These are phyloP conservation scores for Cadophora gregata DNA, from an alignment of 2,329 filamentous ascomycete genomes.

Conservation along the genomic window DNA sequence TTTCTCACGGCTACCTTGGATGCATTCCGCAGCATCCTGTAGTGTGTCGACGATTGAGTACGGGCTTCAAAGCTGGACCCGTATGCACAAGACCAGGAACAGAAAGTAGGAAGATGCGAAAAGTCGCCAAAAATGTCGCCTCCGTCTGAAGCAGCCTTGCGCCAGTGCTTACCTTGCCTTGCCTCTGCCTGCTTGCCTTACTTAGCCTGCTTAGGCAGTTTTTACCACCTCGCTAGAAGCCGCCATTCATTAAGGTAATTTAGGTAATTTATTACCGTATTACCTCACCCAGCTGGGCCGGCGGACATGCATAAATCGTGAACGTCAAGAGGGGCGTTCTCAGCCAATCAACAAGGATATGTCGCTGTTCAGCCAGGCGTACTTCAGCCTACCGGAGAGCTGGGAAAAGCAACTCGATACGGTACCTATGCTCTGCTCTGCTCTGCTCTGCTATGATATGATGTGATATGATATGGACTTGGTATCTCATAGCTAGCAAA, in stretches of 20 bases:
- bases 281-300: no score
- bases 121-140: no score
- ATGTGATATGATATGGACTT: background rate
- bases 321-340: conserved; percentile 15
- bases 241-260: conserved; percentile 8
- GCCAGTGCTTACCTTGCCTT: no score
- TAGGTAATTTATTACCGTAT: no score
- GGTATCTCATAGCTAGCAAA: background rate
- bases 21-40: conserved; percentile 57
- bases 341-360: conserved; percentile 28
- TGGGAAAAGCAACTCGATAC: conserved; percentile 1
- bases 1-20: conserved; percentile 56
- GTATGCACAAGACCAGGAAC: background rate
- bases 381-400: background rate
- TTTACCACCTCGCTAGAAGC: conserved; percentile 20
- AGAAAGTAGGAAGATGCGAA: background rate
- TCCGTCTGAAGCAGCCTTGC: background rate
- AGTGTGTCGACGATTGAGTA: background rate
- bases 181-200: no score
- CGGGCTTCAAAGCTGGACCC: background rate
- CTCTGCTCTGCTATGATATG: no score
- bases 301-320: conserved; percentile 29
- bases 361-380: background rate
- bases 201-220: no score
- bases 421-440: no score